Conservation (phyloP, 2,329 filamentous ascomycete species). For the Mycosphaerella arachidis region DNA sequence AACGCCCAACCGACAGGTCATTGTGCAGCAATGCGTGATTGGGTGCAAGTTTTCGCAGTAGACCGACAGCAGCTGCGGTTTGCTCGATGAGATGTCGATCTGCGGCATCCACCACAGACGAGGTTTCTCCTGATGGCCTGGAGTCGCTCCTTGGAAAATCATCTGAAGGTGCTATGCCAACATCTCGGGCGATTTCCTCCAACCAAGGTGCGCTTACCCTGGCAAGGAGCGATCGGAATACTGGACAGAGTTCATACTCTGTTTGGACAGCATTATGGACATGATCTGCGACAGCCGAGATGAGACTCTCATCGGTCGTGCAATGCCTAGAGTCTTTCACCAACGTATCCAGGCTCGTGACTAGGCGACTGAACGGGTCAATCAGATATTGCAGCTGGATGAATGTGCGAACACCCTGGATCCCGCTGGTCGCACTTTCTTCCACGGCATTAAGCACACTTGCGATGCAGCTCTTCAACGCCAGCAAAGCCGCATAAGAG, state of each 20-base stretch:
- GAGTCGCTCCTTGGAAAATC: too few species aligned
- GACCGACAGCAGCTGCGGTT: constrained; percentile 7
- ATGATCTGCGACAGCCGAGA: constrained; percentile 21
- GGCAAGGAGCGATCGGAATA: constrained; percentile 21
- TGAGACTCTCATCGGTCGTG: constrained; percentile 22
- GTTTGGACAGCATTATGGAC: constrained; percentile 15
- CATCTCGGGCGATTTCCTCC: constrained; percentile 17
- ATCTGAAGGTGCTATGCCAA: constrained; percentile 13
- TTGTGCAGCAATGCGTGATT: background rate
- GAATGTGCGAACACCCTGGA: constrained; percentile 31
- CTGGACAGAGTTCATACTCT: constrained; percentile 10
- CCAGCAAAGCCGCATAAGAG: constrained; percentile 37
- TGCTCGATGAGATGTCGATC: constrained; percentile 12
- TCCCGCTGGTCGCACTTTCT: constrained; percentile 33
- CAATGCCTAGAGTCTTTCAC: constrained; percentile 1
- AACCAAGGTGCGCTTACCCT: constrained; percentile 28
- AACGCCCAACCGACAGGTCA: background rate
- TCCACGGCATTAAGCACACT: constrained; percentile 41
- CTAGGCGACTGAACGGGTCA: constrained; percentile 36
- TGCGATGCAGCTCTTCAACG: constrained; percentile 39
- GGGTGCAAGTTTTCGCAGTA: background rate
- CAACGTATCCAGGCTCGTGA: constrained; percentile 17
- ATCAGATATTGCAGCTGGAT: constrained; percentile 41
- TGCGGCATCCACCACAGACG: background rate
- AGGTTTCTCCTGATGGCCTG: too few species aligned